Conservation (phyloP, 2,329 filamentous ascomycete genomes). For the Colletotrichum simmondsii region DNA sequence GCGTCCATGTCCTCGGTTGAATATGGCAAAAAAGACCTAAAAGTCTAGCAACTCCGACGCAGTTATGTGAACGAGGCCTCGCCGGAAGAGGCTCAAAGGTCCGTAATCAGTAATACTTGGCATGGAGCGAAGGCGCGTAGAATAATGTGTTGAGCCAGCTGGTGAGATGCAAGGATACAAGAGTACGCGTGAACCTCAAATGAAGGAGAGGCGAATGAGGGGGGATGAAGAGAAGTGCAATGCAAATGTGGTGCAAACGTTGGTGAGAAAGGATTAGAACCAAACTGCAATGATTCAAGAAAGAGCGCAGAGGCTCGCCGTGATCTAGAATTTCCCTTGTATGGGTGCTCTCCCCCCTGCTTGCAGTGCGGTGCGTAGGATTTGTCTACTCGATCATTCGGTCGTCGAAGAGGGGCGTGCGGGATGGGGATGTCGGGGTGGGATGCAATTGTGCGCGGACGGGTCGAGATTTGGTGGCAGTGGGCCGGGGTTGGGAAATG, state of each 20-base stretch:
- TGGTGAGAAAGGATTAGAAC: neutral
- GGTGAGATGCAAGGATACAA: neutral
- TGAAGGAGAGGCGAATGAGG: neutral
- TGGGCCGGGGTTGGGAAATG: neutral
- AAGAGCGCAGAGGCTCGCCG: neutral
- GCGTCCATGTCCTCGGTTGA: conserved; percentile 16
- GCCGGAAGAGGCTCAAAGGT: conserved; percentile 25
- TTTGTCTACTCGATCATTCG: conserved; percentile 11
- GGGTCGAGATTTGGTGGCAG: conserved; percentile 4
- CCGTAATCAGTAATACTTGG: conserved; percentile 15
- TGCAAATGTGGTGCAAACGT: neutral
- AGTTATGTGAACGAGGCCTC: conserved; percentile 24
- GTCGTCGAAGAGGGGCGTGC: conserved; percentile 4
- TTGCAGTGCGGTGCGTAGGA: neutral
- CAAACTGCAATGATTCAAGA: neutral
- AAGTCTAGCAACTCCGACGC: conserved; percentile 6
- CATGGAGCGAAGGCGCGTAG: conserved; percentile 17
- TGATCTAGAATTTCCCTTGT: conserved; percentile 1
- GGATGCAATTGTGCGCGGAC: conserved; percentile 16
- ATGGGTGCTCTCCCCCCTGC: neutral
- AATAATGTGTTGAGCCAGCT: neutral
- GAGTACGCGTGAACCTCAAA: neutral
- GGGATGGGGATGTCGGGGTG: conserved; percentile 17
- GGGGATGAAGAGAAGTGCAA: neutral
- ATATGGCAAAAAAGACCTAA: conserved; percentile 18